phyloP scores from a whole-genome alignment of 1,284 basidiomycete genomes.

The Rhodotorula mucilaginosa region DNA sequence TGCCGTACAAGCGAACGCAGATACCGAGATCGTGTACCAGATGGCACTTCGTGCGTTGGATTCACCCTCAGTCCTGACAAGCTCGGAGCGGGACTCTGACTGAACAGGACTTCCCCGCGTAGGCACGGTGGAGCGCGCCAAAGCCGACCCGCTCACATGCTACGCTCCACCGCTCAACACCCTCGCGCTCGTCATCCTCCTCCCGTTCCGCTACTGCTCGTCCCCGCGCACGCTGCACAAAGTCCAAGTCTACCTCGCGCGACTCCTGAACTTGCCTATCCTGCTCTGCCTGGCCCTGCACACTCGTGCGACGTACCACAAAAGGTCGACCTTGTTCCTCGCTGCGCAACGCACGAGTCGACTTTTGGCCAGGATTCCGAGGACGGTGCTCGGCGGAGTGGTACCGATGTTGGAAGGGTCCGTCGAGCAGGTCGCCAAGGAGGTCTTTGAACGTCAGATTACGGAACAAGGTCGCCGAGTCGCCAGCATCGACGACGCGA shows the following conservation, averaged over 20 bases:
- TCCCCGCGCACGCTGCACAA: constrained; percentile 37
- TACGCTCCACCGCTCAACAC: constrained; percentile 40
- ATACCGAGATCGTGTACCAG: constrained; percentile 40
- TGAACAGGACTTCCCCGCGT: too few relatives aligned
- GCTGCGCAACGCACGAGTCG: constrained; percentile 2
- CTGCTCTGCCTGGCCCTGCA: constrained; percentile 28
- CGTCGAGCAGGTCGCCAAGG: constrained; percentile 11
- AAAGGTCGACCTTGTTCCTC: constrained; percentile 6
- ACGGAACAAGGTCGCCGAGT: constrained; percentile 1
- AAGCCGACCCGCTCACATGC: constrained; percentile 40
- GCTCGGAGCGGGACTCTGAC: neutral
- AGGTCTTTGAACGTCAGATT: constrained; percentile 26
- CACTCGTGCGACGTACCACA: neutral
- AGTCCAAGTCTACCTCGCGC: constrained; percentile 36
- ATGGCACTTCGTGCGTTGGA: constrained; percentile 33
- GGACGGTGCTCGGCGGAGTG: neutral
- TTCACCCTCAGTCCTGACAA: too few relatives aligned
- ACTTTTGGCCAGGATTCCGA: constrained; percentile 6
- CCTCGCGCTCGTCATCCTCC: constrained; percentile 35
- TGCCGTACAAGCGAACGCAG: constrained; percentile 35
- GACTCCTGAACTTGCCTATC: constrained; percentile 28
- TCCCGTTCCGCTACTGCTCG: constrained; percentile 25
- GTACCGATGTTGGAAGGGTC: constrained; percentile 16
- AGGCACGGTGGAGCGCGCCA: constrained; percentile 44
- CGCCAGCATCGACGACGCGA: constrained; percentile 7